Conservation (phyloP, 1,284 basidiomycete species). For the Cryptococcus amylolentus region DNA sequence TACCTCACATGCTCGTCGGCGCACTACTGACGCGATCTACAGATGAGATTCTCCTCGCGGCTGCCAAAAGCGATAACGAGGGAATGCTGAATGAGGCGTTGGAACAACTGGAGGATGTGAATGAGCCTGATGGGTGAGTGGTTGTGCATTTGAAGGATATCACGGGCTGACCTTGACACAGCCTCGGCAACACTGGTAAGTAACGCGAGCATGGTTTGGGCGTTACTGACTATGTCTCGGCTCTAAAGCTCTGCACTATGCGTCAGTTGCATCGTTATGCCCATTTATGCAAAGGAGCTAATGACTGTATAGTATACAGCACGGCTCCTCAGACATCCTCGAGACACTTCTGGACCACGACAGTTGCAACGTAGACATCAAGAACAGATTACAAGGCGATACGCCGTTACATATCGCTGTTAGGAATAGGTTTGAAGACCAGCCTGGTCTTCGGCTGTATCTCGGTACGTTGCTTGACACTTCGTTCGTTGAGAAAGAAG, state of each 20-base stretch:
- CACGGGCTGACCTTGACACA: constrained; percentile 31
- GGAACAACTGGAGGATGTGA: constrained; percentile 62
- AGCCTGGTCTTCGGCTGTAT: constrained; percentile 54
- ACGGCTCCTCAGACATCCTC: constrained; percentile 62
- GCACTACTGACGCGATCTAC: neutral
- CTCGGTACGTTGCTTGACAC: constrained; percentile 36
- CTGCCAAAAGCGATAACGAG: constrained; percentile 71
- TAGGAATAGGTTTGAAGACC: constrained; percentile 58
- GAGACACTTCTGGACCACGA: constrained; percentile 71
- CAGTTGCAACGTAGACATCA: constrained; percentile 76
- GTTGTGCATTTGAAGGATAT: neutral
- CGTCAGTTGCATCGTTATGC: constrained; percentile 55
- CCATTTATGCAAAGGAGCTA: neutral
- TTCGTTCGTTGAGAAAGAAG: neutral
- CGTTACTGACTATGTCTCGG: neutral
- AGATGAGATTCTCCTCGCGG: constrained; percentile 72
- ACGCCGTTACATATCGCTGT: constrained; percentile 82
- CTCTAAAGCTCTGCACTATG: constrained; percentile 67
- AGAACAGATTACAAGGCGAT: constrained; percentile 67
- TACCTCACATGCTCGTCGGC: neutral
- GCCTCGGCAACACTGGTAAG: constrained; percentile 68
- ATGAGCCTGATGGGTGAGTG: constrained; percentile 68
- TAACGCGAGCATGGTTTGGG: neutral
- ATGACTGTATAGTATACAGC: constrained; percentile 24
- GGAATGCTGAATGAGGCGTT: constrained; percentile 65